These are phyloP conservation scores for Dictyostelium gargantuum DNA, from an alignment of 208 protist genomes.

Conservation along the genomic window DNA sequence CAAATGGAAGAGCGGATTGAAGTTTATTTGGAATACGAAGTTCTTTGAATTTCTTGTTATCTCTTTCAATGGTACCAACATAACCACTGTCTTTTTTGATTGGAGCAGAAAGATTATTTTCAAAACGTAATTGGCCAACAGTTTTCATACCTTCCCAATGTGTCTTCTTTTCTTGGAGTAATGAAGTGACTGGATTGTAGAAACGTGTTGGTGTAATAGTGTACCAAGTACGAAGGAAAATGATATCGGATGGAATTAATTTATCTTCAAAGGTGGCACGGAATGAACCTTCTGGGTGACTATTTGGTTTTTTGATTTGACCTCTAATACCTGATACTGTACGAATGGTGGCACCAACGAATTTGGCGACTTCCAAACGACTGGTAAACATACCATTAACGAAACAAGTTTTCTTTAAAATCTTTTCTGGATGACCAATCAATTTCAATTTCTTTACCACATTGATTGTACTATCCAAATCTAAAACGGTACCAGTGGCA, in stretches of 20 bases:
- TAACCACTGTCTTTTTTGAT: conserved; percentile 85
- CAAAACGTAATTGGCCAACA: conserved; percentile 81
- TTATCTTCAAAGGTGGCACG: conserved; percentile 99
- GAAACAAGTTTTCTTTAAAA: conserved; percentile 99
- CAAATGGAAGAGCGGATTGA: conserved; percentile 84
- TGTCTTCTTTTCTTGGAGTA: conserved; percentile 76
- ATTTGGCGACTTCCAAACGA: conserved; percentile 93
- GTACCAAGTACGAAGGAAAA: conserved; percentile 99
- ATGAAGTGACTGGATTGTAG: conserved; percentile 94
- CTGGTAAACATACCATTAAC: conserved; percentile 94
- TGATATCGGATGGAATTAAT: conserved; percentile 97
- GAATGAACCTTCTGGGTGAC: conserved; percentile 89
- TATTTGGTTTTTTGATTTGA: conserved; percentile 97
- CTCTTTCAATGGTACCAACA: conserved; percentile 75
- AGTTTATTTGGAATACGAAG: conserved; percentile 84
- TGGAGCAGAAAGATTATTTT: conserved; percentile 69
- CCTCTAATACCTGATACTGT: conserved; percentile 99
- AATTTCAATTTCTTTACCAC: conserved; percentile 99
- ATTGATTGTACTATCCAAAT: conserved; percentile 91
- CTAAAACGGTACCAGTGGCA: conserved; percentile 96
- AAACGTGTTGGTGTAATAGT: conserved; percentile 93
- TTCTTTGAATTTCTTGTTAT: conserved; percentile 76
- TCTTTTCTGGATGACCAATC: conserved; percentile 95
- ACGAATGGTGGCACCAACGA: conserved; percentile 97
- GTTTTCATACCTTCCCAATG: conserved; percentile 84